phyloP scores from a whole-genome alignment of 140 eudicot genomes.

The Erigeron philadelphicus region DNA sequence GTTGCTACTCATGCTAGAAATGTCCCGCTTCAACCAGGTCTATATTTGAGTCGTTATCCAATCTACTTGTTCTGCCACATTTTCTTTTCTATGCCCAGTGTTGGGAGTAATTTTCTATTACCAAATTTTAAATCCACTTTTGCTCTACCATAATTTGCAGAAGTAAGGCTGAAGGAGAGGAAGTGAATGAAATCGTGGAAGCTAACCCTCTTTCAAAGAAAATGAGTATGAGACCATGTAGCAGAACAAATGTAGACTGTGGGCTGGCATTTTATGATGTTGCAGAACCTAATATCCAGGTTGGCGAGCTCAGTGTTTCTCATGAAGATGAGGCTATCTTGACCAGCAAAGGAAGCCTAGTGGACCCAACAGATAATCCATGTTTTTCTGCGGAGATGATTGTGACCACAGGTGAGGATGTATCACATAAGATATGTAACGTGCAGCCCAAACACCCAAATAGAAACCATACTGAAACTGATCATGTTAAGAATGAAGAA shows the following conservation, averaged over 20 bases:
- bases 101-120: not conserved
- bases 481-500: not conserved
- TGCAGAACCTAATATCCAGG: not conserved
- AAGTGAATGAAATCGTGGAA: conserved; percentile 8
- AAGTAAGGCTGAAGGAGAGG: conserved; percentile 6
- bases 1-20: too few species aligned
- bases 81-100: not conserved
- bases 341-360: not conserved
- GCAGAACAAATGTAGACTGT: conserved; percentile 3
- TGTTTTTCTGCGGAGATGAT: not conserved
- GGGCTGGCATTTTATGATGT: not conserved
- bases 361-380: conserved; percentile 6
- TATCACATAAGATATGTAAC: not conserved
- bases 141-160: conserved; percentile 12
- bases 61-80: not conserved
- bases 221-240: not conserved
- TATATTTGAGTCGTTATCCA: not conserved
- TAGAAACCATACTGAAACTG: not conserved
- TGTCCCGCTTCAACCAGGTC: not conserved
- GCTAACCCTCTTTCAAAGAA: not conserved
- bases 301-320: not conserved
- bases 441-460: conserved; percentile 5
- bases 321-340: conserved; percentile 2
- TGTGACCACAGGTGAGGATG: not conserved
- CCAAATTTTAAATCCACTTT: not conserved